phyloP scores from a whole-genome alignment of 2,329 filamentous ascomycete species.

The Acrocalymma vagum region DNA sequence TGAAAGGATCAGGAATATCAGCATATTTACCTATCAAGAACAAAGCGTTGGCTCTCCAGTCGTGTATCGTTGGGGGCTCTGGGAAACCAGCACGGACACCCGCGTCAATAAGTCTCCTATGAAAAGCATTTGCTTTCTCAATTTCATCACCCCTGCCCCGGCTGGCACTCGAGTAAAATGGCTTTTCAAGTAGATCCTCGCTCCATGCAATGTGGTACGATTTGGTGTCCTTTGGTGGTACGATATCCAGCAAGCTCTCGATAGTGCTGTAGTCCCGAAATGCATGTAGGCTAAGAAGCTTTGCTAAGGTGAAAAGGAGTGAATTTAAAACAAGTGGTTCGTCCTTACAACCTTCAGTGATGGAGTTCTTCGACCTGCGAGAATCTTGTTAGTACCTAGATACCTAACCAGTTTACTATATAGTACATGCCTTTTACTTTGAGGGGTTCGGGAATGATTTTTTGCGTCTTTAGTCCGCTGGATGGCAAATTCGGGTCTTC shows the following conservation, averaged over 20 bases:
- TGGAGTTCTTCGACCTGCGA: conserved; percentile 16
- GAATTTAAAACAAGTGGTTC: conserved; percentile 14
- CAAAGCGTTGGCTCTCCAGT: conserved; percentile 16
- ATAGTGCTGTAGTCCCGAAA: conserved; percentile 21
- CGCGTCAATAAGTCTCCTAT: conserved; percentile 12
- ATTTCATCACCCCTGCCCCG: conserved; percentile 10
- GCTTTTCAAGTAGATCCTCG: conserved; percentile 20
- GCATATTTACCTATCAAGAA: conserved; percentile 19
- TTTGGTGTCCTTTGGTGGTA: conserved; percentile 14
- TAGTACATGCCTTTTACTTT: conserved; percentile 15
- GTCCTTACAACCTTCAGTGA: conserved; percentile 12
- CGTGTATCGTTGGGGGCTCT: conserved; percentile 16
- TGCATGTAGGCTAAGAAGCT: conserved; percentile 12
- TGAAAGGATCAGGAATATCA: conserved; percentile 7
- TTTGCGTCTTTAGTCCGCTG: conserved; percentile 21
- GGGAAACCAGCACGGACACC: conserved; percentile 17
- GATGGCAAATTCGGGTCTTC: conserved; percentile 23
- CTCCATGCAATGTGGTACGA: conserved; percentile 10
- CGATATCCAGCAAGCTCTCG: conserved; percentile 12
- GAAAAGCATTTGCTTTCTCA: conserved; percentile 17
- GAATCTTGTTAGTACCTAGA: conserved; percentile 12
- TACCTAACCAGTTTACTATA: conserved; percentile 5
- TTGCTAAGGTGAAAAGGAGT: conserved; percentile 16
- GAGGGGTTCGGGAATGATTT: conserved; percentile 14
- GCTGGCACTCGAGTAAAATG: conserved; percentile 10